These are phyloP conservation scores for Sechiopsis laciniata DNA, from an alignment of 306 rosid genomes.

Conservation along the genomic window DNA sequence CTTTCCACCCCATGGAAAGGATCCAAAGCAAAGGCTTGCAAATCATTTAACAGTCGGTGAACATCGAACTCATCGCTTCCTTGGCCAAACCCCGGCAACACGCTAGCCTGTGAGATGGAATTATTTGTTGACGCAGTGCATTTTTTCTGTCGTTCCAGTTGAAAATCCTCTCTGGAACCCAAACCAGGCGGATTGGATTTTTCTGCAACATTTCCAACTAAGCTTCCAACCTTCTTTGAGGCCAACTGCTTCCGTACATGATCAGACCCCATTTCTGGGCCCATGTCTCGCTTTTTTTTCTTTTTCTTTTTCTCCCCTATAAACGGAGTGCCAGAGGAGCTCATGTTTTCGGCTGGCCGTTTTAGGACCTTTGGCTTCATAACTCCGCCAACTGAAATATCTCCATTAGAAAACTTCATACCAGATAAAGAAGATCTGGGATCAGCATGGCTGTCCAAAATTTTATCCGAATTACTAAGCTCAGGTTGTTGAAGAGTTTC, in stretches of 20 bases:
- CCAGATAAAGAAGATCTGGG: conserved; percentile 24
- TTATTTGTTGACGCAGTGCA: conserved; percentile 30
- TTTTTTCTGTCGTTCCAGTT: conserved; percentile 32
- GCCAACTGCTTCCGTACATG: conserved; percentile 35
- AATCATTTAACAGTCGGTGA: conserved; percentile 58
- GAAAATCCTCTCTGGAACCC: conserved; percentile 41
- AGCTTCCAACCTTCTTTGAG: conserved; percentile 33
- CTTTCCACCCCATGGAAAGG: conserved; percentile 66
- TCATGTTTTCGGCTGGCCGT: conserved; percentile 45
- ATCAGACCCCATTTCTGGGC: conserved; percentile 33
- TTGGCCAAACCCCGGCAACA: conserved; percentile 10
- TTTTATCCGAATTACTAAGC: conserved; percentile 26
- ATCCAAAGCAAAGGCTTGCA: conserved; percentile 80
- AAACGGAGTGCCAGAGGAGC: conserved; percentile 34
- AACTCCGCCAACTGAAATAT: conserved; percentile 34
- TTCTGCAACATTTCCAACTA: conserved; percentile 32
- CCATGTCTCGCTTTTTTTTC: conserved; percentile 44
- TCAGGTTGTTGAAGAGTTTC: conserved; percentile 34
- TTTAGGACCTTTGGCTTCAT: conserved; percentile 55
- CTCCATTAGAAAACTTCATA: conserved; percentile 26
- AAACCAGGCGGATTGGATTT: conserved; percentile 35
- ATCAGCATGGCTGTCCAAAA: conserved; percentile 22
- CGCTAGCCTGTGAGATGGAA: conserved; percentile 11
- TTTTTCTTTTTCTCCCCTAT: conserved; percentile 60
- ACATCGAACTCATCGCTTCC: conserved; percentile 37